Base-by-base conservation (phyloP, 2,329 filamentous ascomycete species). In the Exserohilum rostratum region DNA sequence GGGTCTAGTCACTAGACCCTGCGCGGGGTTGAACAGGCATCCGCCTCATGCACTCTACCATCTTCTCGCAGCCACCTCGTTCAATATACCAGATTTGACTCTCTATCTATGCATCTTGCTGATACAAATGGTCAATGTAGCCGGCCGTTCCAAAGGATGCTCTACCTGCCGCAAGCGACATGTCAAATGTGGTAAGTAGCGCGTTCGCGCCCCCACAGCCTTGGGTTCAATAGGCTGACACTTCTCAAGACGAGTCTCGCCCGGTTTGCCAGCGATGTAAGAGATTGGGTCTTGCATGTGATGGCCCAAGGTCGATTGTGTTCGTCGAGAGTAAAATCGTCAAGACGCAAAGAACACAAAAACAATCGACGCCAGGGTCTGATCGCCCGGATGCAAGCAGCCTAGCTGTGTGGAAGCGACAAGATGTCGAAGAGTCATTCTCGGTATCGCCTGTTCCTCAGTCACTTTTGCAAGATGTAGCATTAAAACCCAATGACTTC, bases 91-190 rank as follows among this genome's bases (percentile, higher is more conserved):
- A 38, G 5, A 45, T 45, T 13, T 39, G 39, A 34, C 12, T 18
- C 15, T 27, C 6, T 34, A 25, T 31, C 5, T 13, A 45, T 54
- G 39, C 29, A 37, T 43, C 6, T 38, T 13, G 29, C n/a, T n/a
- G n/a, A 18, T 35, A 45, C 17, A n/a, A 17, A 72, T 73, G 70
- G 70, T 71, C 22, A 72, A 72, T 55, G 53, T 71, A 22, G 67
- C 66, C 3, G 70, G 70, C 27, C 60, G 68, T 38, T 73, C 70
- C 2, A 71, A 66, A 57, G 70, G 68, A 38, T 73, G 70, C 46
- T 66, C 64, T 17, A 64, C 56, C n/a, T 73, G 70, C 50, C 70
- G 69, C 22, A 52, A 55, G 50, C 55, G 68, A 40, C 68, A 62
- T 18, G 49, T 73, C 17, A 72, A 72, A 61, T 73, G 70, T 44